Percentiles rank a stretch among this genome's conserved stretches.
Conservation (phyloP, 2,329 filamentous ascomycete species). For the Ophiostoma montium region DNA sequence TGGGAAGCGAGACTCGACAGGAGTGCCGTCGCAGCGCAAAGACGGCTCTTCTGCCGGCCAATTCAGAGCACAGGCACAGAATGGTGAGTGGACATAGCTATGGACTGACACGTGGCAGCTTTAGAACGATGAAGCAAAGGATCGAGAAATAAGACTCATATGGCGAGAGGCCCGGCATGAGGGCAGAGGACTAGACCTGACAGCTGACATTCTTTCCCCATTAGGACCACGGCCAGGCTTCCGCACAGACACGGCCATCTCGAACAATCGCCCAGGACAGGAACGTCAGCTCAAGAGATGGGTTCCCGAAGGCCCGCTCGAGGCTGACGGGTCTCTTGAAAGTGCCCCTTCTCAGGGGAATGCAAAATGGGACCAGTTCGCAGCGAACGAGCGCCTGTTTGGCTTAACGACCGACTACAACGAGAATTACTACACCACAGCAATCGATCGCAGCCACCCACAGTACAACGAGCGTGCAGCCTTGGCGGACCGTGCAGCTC, state of each 20-base stretch:
- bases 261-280: slow-evolving; percentile 51
- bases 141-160: too few species aligned
- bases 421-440: slow-evolving; percentile 87
- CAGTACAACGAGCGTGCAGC: slow-evolving; percentile 66
- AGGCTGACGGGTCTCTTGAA: slow-evolving; percentile 59
- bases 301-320: slow-evolving; percentile 53
- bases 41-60: slow-evolving; percentile 18
- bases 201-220: neutral
- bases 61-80: slow-evolving; percentile 23
- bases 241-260: slow-evolving; percentile 80
- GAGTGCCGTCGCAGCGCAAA: slow-evolving; percentile 22
- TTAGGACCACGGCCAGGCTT: slow-evolving; percentile 56
- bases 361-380: slow-evolving; percentile 81
- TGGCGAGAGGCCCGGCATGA: too few species aligned
- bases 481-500: slow-evolving; percentile 67
- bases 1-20: slow-evolving; percentile 18
- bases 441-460: slow-evolving; percentile 73
- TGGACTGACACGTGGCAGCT: slow-evolving; percentile 1
- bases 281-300: slow-evolving; percentile 72
- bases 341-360: slow-evolving; percentile 27
- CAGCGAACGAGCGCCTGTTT: slow-evolving; percentile 74
- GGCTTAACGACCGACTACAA: slow-evolving; percentile 83
- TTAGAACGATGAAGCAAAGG: neutral
- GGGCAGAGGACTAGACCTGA: neutral
- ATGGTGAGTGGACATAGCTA: slow-evolving; percentile 21